Percentiles rank a stretch among this genome's conserved stretches.
These are phyloP conservation scores for Royoungia palumana DNA, from an alignment of 768 basidiomycete species.

Conservation along the genomic window DNA sequence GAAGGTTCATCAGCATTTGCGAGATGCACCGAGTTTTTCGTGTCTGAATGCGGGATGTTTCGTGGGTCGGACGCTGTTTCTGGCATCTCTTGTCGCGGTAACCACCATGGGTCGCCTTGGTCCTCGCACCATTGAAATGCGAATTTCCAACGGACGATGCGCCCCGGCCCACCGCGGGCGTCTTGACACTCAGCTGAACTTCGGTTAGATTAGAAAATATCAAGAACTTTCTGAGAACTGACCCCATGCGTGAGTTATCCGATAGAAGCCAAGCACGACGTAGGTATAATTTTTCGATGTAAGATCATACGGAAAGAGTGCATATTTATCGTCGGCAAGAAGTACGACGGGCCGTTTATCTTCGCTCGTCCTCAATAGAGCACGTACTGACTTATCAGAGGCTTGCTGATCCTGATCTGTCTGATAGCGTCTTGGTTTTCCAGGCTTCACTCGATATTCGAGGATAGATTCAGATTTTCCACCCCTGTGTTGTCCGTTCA, in stretches of 20 bases:
- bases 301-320: slow-evolving; percentile 69
- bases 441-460: slow-evolving; percentile 17
- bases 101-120: slow-evolving; percentile 61
- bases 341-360: slow-evolving; percentile 61
- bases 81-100: slow-evolving; percentile 9
- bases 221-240: slow-evolving; percentile 1
- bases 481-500: slow-evolving; percentile 42
- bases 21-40: neutral
- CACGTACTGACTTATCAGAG: slow-evolving; percentile 66
- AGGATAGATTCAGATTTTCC: slow-evolving; percentile 63
- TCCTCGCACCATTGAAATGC: slow-evolving; percentile 80
- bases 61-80: neutral
- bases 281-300: slow-evolving; percentile 46
- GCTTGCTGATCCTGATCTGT: slow-evolving; percentile 64
- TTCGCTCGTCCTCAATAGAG: slow-evolving; percentile 57
- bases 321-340: slow-evolving; percentile 72
- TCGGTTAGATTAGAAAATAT: slow-evolving; percentile 14
- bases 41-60: neutral
- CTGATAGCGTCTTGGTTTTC: slow-evolving; percentile 38
- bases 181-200: slow-evolving; percentile 57
- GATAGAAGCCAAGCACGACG: slow-evolving; percentile 57
- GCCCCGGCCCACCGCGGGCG: slow-evolving; percentile 42
- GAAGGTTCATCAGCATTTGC: neutral
- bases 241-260: slow-evolving; percentile 60
- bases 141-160: slow-evolving; percentile 78